phyloP scores from a whole-genome alignment of 306 rosid species.

The Dalbergia cochinchinensis region DNA sequence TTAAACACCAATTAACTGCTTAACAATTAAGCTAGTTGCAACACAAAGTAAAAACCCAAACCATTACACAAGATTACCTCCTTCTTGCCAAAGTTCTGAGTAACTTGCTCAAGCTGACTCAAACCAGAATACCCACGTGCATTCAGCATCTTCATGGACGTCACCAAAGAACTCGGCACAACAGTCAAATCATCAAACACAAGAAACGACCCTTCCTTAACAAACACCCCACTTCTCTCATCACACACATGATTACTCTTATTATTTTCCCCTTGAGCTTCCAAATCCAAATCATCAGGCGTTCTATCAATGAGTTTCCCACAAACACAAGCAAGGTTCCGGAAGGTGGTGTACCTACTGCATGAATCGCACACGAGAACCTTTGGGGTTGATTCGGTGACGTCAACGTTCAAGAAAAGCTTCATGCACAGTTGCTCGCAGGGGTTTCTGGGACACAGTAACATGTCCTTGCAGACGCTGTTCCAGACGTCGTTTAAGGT shows the following conservation, averaged over 20 bases:
- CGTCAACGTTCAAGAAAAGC: slow-evolving; percentile 32
- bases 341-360: slow-evolving; percentile 8
- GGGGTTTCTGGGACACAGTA: slow-evolving; percentile 37
- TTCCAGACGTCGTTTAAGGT: slow-evolving; percentile 9
- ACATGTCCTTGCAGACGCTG: slow-evolving; percentile 41
- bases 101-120: slow-evolving; percentile 24
- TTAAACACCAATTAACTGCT: background rate
- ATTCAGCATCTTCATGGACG: slow-evolving; percentile 24
- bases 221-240: slow-evolving; percentile 28
- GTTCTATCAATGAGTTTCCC: background rate
- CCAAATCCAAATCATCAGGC: slow-evolving; percentile 36
- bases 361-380: slow-evolving; percentile 37
- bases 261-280: too few relatives aligned
- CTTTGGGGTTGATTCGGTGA: background rate
- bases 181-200: slow-evolving; percentile 46
- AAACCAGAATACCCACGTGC: slow-evolving; percentile 38
- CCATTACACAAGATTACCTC: slow-evolving; percentile 30
- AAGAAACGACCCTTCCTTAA: slow-evolving; percentile 42
- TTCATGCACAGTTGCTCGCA: slow-evolving; percentile 26
- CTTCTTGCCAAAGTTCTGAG: slow-evolving; percentile 28
- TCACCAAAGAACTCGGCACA: slow-evolving; percentile 43
- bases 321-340: slow-evolving; percentile 6
- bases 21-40: background rate
- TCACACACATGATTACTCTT: background rate
- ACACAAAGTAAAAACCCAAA: background rate